Base-by-base conservation (phyloP, 768 basidiomycete species). In the Lentinus tigrinus region DNA sequence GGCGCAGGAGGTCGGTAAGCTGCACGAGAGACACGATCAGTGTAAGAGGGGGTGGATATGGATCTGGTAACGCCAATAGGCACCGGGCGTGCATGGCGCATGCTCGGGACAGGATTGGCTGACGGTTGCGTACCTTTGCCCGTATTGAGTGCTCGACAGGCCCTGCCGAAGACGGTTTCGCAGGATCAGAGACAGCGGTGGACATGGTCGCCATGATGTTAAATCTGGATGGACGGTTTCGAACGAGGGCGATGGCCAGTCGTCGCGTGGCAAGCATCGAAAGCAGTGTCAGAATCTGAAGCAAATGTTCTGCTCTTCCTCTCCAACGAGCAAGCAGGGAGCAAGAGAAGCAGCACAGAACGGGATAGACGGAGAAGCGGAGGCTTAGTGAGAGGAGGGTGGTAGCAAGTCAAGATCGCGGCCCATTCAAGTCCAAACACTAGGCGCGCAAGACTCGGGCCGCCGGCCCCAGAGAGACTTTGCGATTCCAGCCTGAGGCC, bases 1-100 rank as follows among this genome's bases (percentile, higher is more conserved):
- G 91, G 64, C 78, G 75, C 54, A 94, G 77, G 49, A 83, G 74
- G 43, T 74, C 69, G 53, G 77, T 83, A 63, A 94, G 75, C 92
- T 93, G 69, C 4, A 21, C 17, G 14, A 23, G 43, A 24, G 7
- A 46, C 43, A 16, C 14, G 43, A 46, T 46, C 43, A 26, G 23
- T 14, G 40, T n/a, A 14, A 28, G 34, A 14, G 24, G 5, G n/a
- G 34, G 43, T 47, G 36, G 55, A 52, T 50, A 55, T 31, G 49
- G 36, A 40, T 27, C 14, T 4, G 37, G 9, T 47, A 42, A 38
- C 21, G 31, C 42, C n/a, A 31, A 8, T 10, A 21, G 13, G 27
- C 38, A 23, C 11, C 31, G 54, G 19, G 21, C 16, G n/a, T 24
- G 9, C 10, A 39, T 36, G 42, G n/a, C 44, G 48, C 14, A 44